Percentiles rank a stretch among this genome's conserved stretches.
These are phyloP conservation scores for Linanthus parryae DNA, from an alignment of 148 eudicot species.

Conservation along the genomic window DNA sequence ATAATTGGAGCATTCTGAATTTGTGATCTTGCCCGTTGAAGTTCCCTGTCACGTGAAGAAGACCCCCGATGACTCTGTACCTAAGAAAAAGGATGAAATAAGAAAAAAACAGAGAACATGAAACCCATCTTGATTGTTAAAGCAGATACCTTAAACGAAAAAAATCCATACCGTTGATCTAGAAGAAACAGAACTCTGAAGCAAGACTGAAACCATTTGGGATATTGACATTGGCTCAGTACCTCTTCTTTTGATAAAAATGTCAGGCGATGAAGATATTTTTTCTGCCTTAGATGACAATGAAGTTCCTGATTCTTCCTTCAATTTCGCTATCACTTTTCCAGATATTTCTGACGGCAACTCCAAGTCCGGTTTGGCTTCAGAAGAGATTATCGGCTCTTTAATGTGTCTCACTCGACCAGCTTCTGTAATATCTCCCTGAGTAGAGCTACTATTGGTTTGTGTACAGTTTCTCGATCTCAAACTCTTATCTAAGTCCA, in stretches of 20 bases:
- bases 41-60: slow-evolving; percentile 47
- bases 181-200: slow-evolving; percentile 18
- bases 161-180: slow-evolving; percentile 34
- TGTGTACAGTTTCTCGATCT: slow-evolving; percentile 6
- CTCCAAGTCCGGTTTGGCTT: no score
- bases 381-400: neutral
- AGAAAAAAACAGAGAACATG: no score
- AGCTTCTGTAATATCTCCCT: neutral
- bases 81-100: slow-evolving; percentile 11
- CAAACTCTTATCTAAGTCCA: slow-evolving; percentile 8
- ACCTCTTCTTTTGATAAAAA: slow-evolving; percentile 26
- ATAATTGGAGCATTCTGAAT: slow-evolving; percentile 48
- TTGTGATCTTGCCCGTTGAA: slow-evolving; percentile 41
- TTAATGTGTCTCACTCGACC: neutral
- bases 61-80: slow-evolving; percentile 34
- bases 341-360: slow-evolving; percentile 2
- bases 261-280: slow-evolving; percentile 11
- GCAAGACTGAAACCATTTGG: slow-evolving; percentile 46
- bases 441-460: slow-evolving; percentile 8
- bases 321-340: neutral
- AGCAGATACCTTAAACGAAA: neutral
- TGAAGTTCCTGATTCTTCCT: slow-evolving; percentile 14
- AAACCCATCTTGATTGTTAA: neutral
- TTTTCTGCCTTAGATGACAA: slow-evolving; percentile 9
- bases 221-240: slow-evolving; percentile 32